Conservation (phyloP, 2,329 filamentous ascomycete species). For the Exophiala aquamarina region DNA sequence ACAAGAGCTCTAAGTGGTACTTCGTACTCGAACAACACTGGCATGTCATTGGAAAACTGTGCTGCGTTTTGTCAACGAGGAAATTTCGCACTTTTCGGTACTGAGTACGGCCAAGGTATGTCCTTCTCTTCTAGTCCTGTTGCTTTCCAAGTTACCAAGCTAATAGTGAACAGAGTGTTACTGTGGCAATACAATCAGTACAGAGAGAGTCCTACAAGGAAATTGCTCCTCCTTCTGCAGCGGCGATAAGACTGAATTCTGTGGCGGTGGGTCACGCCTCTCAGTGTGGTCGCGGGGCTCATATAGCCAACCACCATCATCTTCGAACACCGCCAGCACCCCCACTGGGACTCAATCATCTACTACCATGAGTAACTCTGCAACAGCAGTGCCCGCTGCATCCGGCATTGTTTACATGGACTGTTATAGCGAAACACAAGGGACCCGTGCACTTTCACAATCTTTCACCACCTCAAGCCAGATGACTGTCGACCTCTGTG, state of each 20-base stretch:
- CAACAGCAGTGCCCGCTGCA: constrained; percentile 5
- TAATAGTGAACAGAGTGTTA: constrained; percentile 33
- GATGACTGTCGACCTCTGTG: constrained; percentile 29
- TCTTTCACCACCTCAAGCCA: constrained; percentile 20
- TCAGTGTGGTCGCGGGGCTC: constrained; percentile 36
- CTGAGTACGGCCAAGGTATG: constrained; percentile 37
- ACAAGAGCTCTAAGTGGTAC: constrained; percentile 22
- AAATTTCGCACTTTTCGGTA: constrained; percentile 37
- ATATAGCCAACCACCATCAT: background rate
- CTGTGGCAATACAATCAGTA: constrained; percentile 33
- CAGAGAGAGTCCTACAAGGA: constrained; percentile 12
- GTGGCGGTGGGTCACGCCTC: constrained; percentile 29
- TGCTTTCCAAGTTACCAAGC: background rate
- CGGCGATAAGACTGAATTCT: constrained; percentile 31
- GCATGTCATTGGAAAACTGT: constrained; percentile 44
- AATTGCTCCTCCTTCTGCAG: constrained; percentile 25
- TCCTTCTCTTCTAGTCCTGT: background rate
- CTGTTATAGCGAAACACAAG: constrained; percentile 43
- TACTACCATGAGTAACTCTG: background rate
- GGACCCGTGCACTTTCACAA: constrained; percentile 33
- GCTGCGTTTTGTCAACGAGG: constrained; percentile 23
- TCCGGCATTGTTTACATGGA: constrained; percentile 29
- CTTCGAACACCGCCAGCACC: constrained; percentile 1
- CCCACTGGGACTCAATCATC: constrained; percentile 6
- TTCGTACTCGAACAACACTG: constrained; percentile 50